These are phyloP conservation scores for Hirsutella thompsonii DNA, from an alignment of 2,329 filamentous ascomycete genomes.

Conservation along the genomic window DNA sequence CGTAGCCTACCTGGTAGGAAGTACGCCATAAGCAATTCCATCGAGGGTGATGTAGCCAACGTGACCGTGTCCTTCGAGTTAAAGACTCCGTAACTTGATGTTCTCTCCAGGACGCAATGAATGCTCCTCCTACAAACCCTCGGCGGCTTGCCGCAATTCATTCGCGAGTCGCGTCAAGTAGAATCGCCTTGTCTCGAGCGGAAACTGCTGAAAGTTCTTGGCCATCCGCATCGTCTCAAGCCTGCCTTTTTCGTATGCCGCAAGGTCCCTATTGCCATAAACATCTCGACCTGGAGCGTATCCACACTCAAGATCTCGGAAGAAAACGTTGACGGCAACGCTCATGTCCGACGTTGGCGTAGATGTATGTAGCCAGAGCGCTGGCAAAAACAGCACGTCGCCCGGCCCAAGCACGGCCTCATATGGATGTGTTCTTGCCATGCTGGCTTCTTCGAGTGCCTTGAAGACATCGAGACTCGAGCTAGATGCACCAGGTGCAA, in stretches of 20 bases:
- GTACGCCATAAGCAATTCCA: no score
- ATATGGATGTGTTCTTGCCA: constrained; percentile 45
- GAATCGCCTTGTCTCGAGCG: constrained; percentile 55
- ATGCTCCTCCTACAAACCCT: constrained; percentile 4
- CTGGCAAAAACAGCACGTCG: constrained; percentile 69
- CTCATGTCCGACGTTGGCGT: constrained; percentile 45
- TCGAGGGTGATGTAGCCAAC: no score
- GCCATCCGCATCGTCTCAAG: constrained; percentile 56
- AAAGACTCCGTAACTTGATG: no score
- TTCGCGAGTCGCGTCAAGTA: constrained; percentile 61
- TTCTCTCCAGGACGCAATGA: no score
- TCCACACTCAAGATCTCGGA: constrained; percentile 52
- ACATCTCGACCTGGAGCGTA: constrained; percentile 71
- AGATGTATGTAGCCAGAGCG: constrained; percentile 74
- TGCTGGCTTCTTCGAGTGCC: constrained; percentile 23
- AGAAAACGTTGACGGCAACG: constrained; percentile 84
- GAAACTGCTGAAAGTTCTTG: constrained; percentile 50
- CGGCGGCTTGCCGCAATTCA: constrained; percentile 36
- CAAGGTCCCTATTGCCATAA: constrained; percentile 77
- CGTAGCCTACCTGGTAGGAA: no score
- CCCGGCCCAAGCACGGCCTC: constrained; percentile 55
- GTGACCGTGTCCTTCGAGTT: no score
- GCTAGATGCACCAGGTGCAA: constrained; percentile 67
- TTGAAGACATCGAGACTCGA: constrained; percentile 64
- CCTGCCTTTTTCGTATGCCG: constrained; percentile 71